Conservation (phyloP, 495 filamentous ascomycete genomes). For the Neurospora pannonica region DNA sequence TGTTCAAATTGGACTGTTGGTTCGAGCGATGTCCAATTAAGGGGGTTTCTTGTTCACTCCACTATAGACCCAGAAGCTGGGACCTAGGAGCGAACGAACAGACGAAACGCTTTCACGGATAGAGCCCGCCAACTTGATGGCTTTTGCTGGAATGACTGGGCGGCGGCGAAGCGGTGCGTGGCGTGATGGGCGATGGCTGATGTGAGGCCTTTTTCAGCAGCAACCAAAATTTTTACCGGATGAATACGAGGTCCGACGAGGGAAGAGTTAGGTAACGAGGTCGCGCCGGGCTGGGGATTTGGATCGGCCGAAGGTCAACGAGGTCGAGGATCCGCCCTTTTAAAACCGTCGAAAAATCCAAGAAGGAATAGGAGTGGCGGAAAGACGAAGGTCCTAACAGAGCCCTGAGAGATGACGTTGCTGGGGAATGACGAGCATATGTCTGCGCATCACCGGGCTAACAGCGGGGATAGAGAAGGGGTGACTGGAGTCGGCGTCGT, state of each 20-base stretch:
- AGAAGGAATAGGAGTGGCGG: neutral
- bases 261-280: neutral
- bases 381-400: neutral
- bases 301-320: neutral
- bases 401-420: neutral
- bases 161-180: neutral
- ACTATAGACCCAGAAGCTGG: slow-evolving; percentile 80
- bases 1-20: slow-evolving; percentile 4
- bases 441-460: neutral
- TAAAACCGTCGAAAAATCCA: neutral
- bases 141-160: slow-evolving; percentile 13
- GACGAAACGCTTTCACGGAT: slow-evolving; percentile 66
- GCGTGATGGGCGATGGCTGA: neutral
- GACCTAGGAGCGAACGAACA: slow-evolving; percentile 87
- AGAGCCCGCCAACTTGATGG: slow-evolving; percentile 97
- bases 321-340: neutral
- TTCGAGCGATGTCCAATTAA: slow-evolving; percentile 58
- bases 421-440: neutral
- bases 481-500: neutral
- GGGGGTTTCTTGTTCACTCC: slow-evolving; percentile 96
- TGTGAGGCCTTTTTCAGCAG: neutral
- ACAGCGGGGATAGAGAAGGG: neutral
- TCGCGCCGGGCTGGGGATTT: neutral
- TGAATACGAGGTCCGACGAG: neutral
- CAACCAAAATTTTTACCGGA: neutral